Conservation (phyloP, 305 asterid genomes). For the Rubia occidens region DNA sequence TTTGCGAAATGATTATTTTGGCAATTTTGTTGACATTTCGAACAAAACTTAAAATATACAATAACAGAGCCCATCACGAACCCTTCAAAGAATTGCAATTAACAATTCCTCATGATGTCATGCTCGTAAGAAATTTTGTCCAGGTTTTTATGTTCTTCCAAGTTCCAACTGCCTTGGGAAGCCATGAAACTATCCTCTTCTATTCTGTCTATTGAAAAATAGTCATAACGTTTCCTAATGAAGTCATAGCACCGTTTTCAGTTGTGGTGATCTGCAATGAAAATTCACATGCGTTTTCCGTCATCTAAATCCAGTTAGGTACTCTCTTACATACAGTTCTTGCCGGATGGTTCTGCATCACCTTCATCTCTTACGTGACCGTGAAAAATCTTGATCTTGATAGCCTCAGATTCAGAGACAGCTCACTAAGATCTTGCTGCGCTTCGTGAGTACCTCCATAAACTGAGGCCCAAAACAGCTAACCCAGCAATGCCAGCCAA, state of each 20-base stretch:
- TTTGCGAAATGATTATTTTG: too few relatives aligned
- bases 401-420: background rate
- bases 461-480: constrained; percentile 40
- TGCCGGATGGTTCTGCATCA: background rate
- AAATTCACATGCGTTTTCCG: background rate
- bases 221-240: background rate
- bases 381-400: background rate
- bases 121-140: background rate
- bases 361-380: too few relatives aligned
- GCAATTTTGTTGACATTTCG: too few relatives aligned
- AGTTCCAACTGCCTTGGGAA: background rate
- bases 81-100: background rate
- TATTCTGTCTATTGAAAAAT: too few relatives aligned
- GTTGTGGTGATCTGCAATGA: background rate
- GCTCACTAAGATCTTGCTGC: constrained; percentile 31
- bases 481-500: constrained; percentile 60
- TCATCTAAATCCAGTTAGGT: too few relatives aligned
- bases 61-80: background rate
- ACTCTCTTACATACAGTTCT: too few relatives aligned
- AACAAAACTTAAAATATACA: too few relatives aligned
- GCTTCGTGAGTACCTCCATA: constrained; percentile 64
- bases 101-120: background rate
- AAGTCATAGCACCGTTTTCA: background rate
- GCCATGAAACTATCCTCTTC: background rate
- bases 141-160: background rate